Conservation (phyloP, 1,139 yeast species). For the Suhomyces terraborum region DNA sequence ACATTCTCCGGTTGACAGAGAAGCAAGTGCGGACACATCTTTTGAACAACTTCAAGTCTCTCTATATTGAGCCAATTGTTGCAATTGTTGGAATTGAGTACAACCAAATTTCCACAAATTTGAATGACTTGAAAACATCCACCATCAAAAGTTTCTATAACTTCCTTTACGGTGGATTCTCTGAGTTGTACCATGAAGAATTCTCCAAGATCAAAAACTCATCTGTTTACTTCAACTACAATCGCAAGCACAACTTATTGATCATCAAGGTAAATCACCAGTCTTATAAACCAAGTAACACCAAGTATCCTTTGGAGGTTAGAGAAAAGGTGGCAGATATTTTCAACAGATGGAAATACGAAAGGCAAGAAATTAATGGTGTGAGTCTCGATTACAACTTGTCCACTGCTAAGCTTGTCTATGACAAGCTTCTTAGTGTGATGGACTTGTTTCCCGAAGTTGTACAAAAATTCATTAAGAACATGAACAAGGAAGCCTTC, state of each 20-base stretch:
- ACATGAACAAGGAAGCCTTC: slow-evolving; percentile 33
- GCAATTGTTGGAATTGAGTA: slow-evolving; percentile 38
- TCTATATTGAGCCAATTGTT: slow-evolving; percentile 45
- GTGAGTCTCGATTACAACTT: slow-evolving; percentile 25
- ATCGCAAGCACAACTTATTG: slow-evolving; percentile 28
- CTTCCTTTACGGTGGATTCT: slow-evolving; percentile 11
- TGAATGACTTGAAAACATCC: slow-evolving; percentile 28
- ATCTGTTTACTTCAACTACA: slow-evolving; percentile 31
- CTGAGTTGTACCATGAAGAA: slow-evolving; percentile 11
- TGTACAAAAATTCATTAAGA: slow-evolving; percentile 24
- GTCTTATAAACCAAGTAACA: slow-evolving; percentile 19
- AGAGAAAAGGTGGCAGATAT: slow-evolving; percentile 19
- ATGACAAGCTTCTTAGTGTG: slow-evolving; percentile 26
- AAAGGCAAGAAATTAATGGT: slow-evolving; percentile 17
- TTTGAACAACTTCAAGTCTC: slow-evolving; percentile 37
- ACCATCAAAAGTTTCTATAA: slow-evolving; percentile 31
- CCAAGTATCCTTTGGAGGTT: slow-evolving; percentile 18
- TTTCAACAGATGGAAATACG: slow-evolving; percentile 22
- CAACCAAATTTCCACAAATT: slow-evolving; percentile 37
- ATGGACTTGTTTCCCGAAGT: slow-evolving; percentile 24
- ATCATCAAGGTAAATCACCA: slow-evolving; percentile 33
- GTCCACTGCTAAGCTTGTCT: slow-evolving; percentile 31
- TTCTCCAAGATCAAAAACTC: slow-evolving; percentile 24
- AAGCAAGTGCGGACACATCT: slow-evolving; percentile 40
- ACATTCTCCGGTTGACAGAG: slow-evolving; percentile 23